Conservation (phyloP, 768 basidiomycete genomes). For the Kwoniella pini region DNA sequence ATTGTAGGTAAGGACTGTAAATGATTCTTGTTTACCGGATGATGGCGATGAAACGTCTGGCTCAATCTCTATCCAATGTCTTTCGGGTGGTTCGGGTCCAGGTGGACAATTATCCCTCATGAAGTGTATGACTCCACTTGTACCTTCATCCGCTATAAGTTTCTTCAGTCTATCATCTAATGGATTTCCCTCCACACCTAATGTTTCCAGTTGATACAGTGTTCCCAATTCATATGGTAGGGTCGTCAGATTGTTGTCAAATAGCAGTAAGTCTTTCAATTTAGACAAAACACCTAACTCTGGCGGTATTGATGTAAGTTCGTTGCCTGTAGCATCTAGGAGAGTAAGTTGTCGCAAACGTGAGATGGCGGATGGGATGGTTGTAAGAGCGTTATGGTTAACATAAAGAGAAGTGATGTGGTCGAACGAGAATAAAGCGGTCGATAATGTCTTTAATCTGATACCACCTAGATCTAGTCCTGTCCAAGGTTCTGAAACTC, state of each 20-base stretch:
- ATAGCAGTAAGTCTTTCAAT: conserved; percentile 88
- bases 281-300: conserved; percentile 88
- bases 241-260: conserved; percentile 88
- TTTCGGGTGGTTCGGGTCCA: conserved; percentile 74
- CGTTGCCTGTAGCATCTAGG: conserved; percentile 90
- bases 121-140: conserved; percentile 77
- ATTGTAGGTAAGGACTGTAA: conserved; percentile 86
- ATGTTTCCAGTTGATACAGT: conserved; percentile 83
- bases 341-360: conserved; percentile 81
- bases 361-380: conserved; percentile 78
- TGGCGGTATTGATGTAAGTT: conserved; percentile 70
- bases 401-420: conserved; percentile 94
- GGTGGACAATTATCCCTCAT: conserved; percentile 92
- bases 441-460: conserved; percentile 83
- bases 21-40: conserved; percentile 62
- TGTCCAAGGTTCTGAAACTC: conserved; percentile 64
- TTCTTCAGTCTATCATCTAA: conserved; percentile 72
- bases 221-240: conserved; percentile 86
- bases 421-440: conserved; percentile 76
- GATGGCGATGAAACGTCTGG: conserved; percentile 34
- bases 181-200: conserved; percentile 98
- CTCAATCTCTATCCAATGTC: conserved; percentile 67
- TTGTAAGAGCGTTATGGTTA: conserved; percentile 83
- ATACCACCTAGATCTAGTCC: conserved; percentile 96
- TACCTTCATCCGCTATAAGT: conserved; percentile 93